A percentile compares a stretch with the other conserved stretches of the same genome.
Evolutionary conservation across 1,284 basidiomycete species (phyloP).

Genomic region (Macrocystidia cucumis): DNA sequence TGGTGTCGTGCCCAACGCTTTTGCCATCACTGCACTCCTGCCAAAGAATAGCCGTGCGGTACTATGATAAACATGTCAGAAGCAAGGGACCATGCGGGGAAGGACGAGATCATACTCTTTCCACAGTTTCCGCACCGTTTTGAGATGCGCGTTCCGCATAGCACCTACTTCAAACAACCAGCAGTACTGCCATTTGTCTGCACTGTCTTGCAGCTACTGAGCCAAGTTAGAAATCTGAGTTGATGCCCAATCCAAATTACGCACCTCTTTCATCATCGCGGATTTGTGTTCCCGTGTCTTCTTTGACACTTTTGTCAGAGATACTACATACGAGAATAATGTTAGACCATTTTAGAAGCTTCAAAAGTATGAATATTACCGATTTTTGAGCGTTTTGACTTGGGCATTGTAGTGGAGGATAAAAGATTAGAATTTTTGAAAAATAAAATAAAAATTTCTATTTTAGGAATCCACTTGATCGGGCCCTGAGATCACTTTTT

Average conservation of each 20-base stretch:
- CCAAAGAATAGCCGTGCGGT: constrained; percentile 92
- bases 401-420: constrained; percentile 59
- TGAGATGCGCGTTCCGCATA: constrained; percentile 92
- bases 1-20: constrained; percentile 84
- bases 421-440: constrained; percentile 18
- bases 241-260: constrained; percentile 35
- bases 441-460: constrained; percentile 25
- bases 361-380: constrained; percentile 35
- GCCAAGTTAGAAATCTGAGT: constrained; percentile 27
- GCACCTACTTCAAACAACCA: constrained; percentile 94
- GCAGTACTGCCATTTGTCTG: constrained; percentile 88
- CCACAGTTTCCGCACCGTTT: constrained; percentile 92
- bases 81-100: constrained; percentile 4
- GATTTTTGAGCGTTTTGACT: constrained; percentile 82
- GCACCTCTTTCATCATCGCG: constrained; percentile 75
- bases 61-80: constrained; percentile 27
- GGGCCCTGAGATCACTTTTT: too few relatives aligned
- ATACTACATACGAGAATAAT: constrained; percentile 37
- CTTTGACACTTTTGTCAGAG: constrained; percentile 72
- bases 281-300: constrained; percentile 84
- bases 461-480: constrained; percentile 16
- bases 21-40: constrained; percentile 89
- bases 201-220: constrained; percentile 62
- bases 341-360: constrained; percentile 39
- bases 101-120: constrained; percentile 63